Conservation (phyloP, 164 flowering plant genomes). For the Magnolia sinica region DNA sequence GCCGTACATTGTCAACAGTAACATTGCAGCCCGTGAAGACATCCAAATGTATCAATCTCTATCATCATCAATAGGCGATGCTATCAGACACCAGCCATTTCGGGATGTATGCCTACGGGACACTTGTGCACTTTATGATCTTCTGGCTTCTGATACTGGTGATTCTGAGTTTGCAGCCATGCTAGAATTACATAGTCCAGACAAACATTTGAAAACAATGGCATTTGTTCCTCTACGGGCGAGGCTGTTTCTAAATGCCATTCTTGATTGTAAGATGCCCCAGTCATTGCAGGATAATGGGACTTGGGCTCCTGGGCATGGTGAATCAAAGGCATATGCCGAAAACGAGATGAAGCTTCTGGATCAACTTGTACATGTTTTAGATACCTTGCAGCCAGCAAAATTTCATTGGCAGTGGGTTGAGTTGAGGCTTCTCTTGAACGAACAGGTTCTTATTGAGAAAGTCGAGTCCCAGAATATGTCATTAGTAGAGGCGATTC, state of each 20-base stretch:
- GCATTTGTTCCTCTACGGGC: slow-evolving; percentile 89
- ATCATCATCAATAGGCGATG: slow-evolving; percentile 58
- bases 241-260: slow-evolving; percentile 79
- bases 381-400: slow-evolving; percentile 89
- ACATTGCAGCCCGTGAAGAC: slow-evolving; percentile 55
- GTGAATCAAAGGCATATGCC: slow-evolving; percentile 39
- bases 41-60: slow-evolving; percentile 55
- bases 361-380: slow-evolving; percentile 75
- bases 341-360: slow-evolving; percentile 64
- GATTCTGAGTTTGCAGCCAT: slow-evolving; percentile 86
- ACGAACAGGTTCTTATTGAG: slow-evolving; percentile 84
- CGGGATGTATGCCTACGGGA: slow-evolving; percentile 81
- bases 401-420: slow-evolving; percentile 99
- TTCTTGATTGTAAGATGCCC: slow-evolving; percentile 80
- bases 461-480: slow-evolving; percentile 53
- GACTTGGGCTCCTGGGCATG: slow-evolving; percentile 41
- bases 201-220: slow-evolving; percentile 47
- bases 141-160: slow-evolving; percentile 63
- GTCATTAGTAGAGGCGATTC: slow-evolving; percentile 68
- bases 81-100: slow-evolving; percentile 79
- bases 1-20: slow-evolving; percentile 49
- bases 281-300: slow-evolving; percentile 45
- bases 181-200: slow-evolving; percentile 61
- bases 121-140: slow-evolving; percentile 61
- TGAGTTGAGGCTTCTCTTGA: slow-evolving; percentile 87